Base-by-base conservation (phyloP, 805 yeast species). In the Starmerella davenportii region DNA sequence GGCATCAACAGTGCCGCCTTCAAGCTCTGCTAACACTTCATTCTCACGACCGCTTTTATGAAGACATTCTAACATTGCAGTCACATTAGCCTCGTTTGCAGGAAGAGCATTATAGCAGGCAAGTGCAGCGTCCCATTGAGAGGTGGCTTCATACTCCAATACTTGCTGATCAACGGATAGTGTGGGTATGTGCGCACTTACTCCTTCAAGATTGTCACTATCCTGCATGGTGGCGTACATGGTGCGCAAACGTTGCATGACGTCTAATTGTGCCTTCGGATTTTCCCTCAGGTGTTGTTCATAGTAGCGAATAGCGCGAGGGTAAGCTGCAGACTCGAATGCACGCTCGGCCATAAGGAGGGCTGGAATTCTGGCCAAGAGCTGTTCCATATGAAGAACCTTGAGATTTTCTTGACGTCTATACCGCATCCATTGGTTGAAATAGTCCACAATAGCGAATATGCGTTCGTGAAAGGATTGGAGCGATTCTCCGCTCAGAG, bases 221-320 rank as follows among this genome's bases (percentile, higher is more conserved):
- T 92, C 98, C 49, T 82, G 87, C 36, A 90, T 72, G 41, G 72
- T 77, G 5, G 93, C 76, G 55, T 90, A 90, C 62, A 85, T 79
- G 21, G 68, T 66, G 49, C 81, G 82, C n/a, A 90, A 45, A 21
- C 49, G 50, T 9, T 50, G 41, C 23, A 52, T 48, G 3, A 56
- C 41, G 3, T 39, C 38, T 1, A 53, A 16, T 50, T 54, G 43
- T 37, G 47, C 44, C 1, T 53, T 49, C 30, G 50, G 47, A 16
- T 47, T 58, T 36, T 54, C 52, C 28, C 84, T 60, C 43, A 69
- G 70, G 43, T 79, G 72, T 50, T 80, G 80, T 48, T 90, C 99
- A 50, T 80, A 63, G 53, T 81, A 82, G 38, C 85, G 61, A 5
- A 87, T 73, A 0, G 96, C 84, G 34, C 96, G 64, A 45, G 92